A percentile compares a stretch with the other conserved stretches of the same genome.
Conservation (phyloP, 768 basidiomycete species). For the Hypholoma fasciculare region DNA sequence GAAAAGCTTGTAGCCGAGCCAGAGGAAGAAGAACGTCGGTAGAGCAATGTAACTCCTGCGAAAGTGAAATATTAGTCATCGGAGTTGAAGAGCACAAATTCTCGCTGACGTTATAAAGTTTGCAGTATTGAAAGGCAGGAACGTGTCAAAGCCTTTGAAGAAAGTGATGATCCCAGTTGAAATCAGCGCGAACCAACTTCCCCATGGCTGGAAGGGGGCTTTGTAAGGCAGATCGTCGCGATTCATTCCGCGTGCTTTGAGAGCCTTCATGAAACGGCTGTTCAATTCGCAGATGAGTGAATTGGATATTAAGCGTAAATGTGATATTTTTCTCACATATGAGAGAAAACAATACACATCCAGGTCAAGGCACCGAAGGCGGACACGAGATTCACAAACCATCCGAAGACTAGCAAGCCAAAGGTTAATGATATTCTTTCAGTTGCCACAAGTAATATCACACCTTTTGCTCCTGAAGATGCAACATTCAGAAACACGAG, state of each 20-base stretch:
- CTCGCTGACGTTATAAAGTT: conserved; percentile 60
- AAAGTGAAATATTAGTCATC: conserved; percentile 7
- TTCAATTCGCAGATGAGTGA: background rate
- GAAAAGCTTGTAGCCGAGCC: conserved; percentile 39
- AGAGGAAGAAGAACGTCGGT: conserved; percentile 40
- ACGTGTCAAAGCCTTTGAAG: conserved; percentile 59
- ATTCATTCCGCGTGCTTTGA: conserved; percentile 40
- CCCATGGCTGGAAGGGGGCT: conserved; percentile 65
- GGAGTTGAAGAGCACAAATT: background rate
- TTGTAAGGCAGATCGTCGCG: conserved; percentile 47
- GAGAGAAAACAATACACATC: conserved; percentile 55
- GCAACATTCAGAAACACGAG: conserved; percentile 61
- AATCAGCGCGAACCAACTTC: conserved; percentile 58
- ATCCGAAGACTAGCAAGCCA: conserved; percentile 46
- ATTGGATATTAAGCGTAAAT: background rate
- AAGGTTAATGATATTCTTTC: background rate
- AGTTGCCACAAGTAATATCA: conserved; percentile 22
- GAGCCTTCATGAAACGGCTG: conserved; percentile 46
- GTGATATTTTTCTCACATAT: conserved; percentile 45
- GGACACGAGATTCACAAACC: conserved; percentile 50
- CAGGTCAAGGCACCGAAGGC: conserved; percentile 50
- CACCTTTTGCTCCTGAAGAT: conserved; percentile 51
- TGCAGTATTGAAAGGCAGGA: conserved; percentile 49
- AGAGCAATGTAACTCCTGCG: conserved; percentile 44
- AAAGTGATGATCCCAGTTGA: conserved; percentile 52